Percentiles rank a stretch among this genome's conserved stretches.
Evolutionary conservation across 768 basidiomycete genomes (phyloP).

Genomic region (Lactarius trivialis): DNA sequence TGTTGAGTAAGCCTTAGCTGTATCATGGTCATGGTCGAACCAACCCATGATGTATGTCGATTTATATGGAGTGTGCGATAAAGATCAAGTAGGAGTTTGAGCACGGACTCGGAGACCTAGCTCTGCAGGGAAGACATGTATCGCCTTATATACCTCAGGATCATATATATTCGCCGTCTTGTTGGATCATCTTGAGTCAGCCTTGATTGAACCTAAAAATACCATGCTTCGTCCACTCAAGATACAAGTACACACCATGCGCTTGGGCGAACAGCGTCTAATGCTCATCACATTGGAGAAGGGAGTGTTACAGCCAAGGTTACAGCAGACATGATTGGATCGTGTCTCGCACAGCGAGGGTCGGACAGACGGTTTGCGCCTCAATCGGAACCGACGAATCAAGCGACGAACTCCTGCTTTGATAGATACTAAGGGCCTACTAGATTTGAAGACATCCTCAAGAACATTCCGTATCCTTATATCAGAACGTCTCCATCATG

Average conservation of each 20-base stretch:
- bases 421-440: neutral
- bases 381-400: neutral
- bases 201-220: neutral
- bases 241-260: no score
- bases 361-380: neutral
- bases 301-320: no score
- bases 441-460: neutral
- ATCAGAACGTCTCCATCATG: no score
- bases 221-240: neutral
- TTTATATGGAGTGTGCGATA: neutral
- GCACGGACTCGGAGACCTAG: neutral
- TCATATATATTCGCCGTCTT: neutral
- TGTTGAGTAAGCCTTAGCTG: neutral
- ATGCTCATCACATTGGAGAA: no score
- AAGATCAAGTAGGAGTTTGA: neutral
- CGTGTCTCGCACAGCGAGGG: neutral
- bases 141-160: neutral
- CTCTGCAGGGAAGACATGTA: neutral
- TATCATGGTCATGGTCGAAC: neutral
- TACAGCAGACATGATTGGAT: no score
- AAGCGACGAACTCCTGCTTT: neutral
- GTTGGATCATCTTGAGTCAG: neutral
- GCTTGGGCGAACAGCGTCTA: no score
- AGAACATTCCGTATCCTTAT: no score
- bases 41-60: conserved; percentile 4